Evolutionary conservation across 768 basidiomycete species (phyloP).

Genomic region (Hygrocybe coccinea): DNA sequence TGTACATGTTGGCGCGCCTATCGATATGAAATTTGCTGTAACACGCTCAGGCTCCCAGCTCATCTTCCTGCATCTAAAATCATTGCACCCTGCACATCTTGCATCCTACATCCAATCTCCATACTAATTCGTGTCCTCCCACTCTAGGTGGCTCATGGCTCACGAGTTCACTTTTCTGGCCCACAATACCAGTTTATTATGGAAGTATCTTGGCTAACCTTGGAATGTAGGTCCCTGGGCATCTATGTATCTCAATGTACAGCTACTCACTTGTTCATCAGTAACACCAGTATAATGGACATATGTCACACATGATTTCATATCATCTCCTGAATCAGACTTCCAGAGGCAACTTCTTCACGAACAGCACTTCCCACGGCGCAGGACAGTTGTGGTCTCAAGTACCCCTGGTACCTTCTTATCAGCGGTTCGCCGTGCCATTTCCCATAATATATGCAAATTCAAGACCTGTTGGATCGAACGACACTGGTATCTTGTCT

Average conservation of each 20-base stretch:
- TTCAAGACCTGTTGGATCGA: conserved; percentile 46
- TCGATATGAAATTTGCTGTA: too few species aligned
- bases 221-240: conserved; percentile 43
- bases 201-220: conserved; percentile 55
- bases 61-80: too few species aligned
- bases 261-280: conserved; percentile 21
- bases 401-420: conserved; percentile 47
- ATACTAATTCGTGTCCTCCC: too few species aligned
- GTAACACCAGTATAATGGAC: conserved; percentile 63
- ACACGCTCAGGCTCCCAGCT: too few species aligned
- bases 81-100: too few species aligned
- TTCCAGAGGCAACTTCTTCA: conserved; percentile 52
- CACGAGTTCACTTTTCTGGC: conserved; percentile 58
- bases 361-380: conserved; percentile 56
- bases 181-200: conserved; percentile 48
- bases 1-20: too few species aligned
- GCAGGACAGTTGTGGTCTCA: conserved; percentile 66
- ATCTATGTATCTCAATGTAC: conserved; percentile 1
- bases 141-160: conserved; percentile 68
- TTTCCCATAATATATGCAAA: conserved; percentile 65
- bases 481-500: conserved; percentile 36
- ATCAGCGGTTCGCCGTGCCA: conserved; percentile 46
- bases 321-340: conserved; percentile 75
- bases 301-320: conserved; percentile 60
- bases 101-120: too few species aligned